Conservation (phyloP, 345 rosid genomes). For the Boechera divaricarpa region DNA sequence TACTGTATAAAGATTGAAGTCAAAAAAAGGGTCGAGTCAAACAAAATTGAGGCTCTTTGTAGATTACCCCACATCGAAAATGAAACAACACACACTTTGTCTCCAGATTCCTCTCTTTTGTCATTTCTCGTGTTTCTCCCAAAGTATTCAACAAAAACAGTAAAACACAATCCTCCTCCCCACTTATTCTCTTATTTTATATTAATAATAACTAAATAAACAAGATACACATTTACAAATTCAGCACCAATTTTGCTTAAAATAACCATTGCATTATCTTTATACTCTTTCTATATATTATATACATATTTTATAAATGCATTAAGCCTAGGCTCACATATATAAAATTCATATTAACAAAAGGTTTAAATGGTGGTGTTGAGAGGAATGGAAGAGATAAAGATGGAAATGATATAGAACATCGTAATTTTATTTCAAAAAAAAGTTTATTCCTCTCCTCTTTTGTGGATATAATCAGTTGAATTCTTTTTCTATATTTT, state of each 20-base stretch:
- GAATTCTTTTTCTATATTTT: background rate
- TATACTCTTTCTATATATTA: background rate
- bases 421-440: too few relatives aligned
- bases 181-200: background rate
- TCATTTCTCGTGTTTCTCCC: constrained; percentile 48
- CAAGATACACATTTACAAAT: background rate
- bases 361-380: background rate
- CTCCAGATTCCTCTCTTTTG: constrained; percentile 62
- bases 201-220: background rate
- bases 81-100: constrained; percentile 70
- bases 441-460: background rate
- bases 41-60: constrained; percentile 46
- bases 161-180: constrained; percentile 20
- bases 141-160: constrained; percentile 37
- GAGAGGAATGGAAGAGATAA: background rate
- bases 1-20: constrained; percentile 52
- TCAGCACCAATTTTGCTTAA: background rate
- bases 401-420: background rate
- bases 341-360: background rate
- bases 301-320: background rate
- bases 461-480: background rate
- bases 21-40: constrained; percentile 63
- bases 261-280: background rate
- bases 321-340: background rate
- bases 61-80: constrained; percentile 69